phyloP scores from a whole-genome alignment of 345 rosid genomes.

The Camelina hispida region DNA sequence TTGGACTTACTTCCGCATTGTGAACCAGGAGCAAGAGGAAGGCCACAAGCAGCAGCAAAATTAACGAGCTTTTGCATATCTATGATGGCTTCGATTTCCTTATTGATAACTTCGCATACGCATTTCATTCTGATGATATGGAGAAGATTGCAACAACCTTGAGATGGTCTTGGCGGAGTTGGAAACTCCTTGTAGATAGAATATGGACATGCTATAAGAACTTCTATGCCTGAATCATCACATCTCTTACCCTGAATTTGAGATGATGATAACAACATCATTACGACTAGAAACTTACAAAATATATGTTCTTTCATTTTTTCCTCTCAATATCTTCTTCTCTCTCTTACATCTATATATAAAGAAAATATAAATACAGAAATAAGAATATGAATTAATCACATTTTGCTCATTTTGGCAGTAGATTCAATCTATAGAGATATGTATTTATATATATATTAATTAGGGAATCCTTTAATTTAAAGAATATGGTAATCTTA shows the following conservation, averaged over 20 bases:
- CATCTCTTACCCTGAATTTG: constrained; percentile 16
- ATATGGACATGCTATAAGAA: constrained; percentile 5
- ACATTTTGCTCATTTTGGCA: too few species aligned
- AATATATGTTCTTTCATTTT: constrained; percentile 16
- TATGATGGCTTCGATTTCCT: not conserved
- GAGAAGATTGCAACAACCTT: constrained; percentile 36
- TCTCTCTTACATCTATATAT: not conserved
- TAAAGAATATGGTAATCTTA: too few species aligned
- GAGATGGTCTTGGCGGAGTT: constrained; percentile 24
- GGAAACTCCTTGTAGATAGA: constrained; percentile 21
- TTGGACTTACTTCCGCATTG: constrained; percentile 34
- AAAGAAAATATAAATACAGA: too few species aligned
- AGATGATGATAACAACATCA: constrained; percentile 23
- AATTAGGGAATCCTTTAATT: too few species aligned
- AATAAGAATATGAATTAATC: too few species aligned
- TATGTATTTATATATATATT: too few species aligned
- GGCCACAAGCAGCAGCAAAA: constrained; percentile 32
- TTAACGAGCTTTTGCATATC: constrained; percentile 39
- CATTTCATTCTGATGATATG: constrained; percentile 31
- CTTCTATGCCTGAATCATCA: constrained; percentile 1
- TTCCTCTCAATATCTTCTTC: not conserved
- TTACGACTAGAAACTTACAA: constrained; percentile 14
- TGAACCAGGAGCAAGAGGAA: constrained; percentile 34
- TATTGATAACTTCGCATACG: constrained; percentile 20
- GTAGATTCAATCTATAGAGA: too few species aligned